Conservation (phyloP, 2,329 filamentous ascomycete species). For the Knoxdaviesia capensis region DNA sequence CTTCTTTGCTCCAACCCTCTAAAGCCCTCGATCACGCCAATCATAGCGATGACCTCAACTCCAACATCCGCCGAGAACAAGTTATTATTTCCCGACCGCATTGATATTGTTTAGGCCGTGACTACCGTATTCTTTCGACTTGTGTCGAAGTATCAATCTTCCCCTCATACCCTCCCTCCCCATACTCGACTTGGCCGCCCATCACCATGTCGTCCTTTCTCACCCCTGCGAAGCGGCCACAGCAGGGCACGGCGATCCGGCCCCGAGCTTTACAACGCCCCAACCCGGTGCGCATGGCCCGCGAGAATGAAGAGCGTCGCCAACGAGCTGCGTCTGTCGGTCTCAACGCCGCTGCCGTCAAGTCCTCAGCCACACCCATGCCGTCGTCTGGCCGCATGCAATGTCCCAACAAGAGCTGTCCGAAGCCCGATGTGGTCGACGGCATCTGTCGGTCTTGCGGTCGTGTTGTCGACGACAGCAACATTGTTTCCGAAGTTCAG, state of each 20-base stretch:
- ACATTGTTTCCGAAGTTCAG: constrained; percentile 79
- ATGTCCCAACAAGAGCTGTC: constrained; percentile 40
- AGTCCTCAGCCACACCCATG: constrained; percentile 10
- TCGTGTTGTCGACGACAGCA: constrained; percentile 63
- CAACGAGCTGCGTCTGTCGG: constrained; percentile 9
- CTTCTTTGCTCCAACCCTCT: too few species aligned
- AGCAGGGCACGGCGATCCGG: constrained; percentile 13
- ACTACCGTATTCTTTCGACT: background rate
- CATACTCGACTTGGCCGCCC: background rate
- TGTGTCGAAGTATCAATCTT: background rate
- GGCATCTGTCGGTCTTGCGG: constrained; percentile 69
- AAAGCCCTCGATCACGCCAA: too few species aligned
- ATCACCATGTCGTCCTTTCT: constrained; percentile 25
- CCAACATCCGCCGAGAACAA: too few species aligned
- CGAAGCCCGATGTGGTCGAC: constrained; percentile 39
- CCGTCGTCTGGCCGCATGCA: constrained; percentile 17
- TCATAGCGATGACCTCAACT: too few species aligned
- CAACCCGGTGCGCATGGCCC: constrained; percentile 29
- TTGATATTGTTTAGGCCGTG: background rate
- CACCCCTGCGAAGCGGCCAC: constrained; percentile 17
- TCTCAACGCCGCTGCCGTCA: constrained; percentile 9
- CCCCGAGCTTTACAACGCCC: constrained; percentile 17
- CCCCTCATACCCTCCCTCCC: background rate
- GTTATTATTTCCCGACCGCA: background rate
- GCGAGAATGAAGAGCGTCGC: constrained; percentile 27